Conservation (phyloP, 805 yeast species). For the Metschnikowia chrysomelidarum region DNA sequence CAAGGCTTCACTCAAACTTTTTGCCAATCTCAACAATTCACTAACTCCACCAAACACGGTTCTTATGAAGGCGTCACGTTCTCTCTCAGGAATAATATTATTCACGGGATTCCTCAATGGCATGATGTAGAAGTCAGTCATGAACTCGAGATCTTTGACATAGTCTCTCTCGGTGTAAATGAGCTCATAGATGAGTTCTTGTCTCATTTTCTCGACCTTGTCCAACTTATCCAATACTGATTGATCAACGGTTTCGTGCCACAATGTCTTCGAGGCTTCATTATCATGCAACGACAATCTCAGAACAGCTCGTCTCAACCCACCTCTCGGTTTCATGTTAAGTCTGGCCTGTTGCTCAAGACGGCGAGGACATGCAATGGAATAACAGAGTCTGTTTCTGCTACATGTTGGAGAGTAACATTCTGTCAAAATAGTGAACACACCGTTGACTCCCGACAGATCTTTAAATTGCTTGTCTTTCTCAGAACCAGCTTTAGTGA, state of each 20-base stretch:
- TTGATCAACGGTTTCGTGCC: conserved; percentile 91
- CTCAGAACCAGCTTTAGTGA: conserved; percentile 15
- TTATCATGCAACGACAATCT: conserved; percentile 62
- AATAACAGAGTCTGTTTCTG: conserved; percentile 81
- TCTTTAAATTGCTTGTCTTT: conserved; percentile 20
- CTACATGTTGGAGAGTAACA: conserved; percentile 98
- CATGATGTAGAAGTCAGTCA: conserved; percentile 90
- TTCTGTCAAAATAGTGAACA: conserved; percentile 86
- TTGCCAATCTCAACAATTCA: conserved; percentile 82
- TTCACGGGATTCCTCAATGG: conserved; percentile 74
- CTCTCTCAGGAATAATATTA: conserved; percentile 81
- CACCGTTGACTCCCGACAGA: conserved; percentile 69
- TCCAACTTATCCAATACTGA: conserved; percentile 74
- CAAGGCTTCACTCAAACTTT: conserved; percentile 83
- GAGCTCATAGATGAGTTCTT: conserved; percentile 92
- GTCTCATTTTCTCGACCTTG: conserved; percentile 85
- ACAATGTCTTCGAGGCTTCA: conserved; percentile 77
- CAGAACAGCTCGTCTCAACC: conserved; percentile 72
- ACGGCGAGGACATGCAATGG: conserved; percentile 94
- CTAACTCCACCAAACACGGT: conserved; percentile 88
- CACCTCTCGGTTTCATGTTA: conserved; percentile 85
- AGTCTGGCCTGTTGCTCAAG: conserved; percentile 93
- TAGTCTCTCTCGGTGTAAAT: conserved; percentile 93
- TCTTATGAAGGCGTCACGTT: conserved; percentile 86
- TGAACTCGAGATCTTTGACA: conserved; percentile 89